A percentile compares a stretch with the other conserved stretches of the same genome.
phyloP scores from a whole-genome alignment of 495 filamentous ascomycete species.

The Aspergillus ellipticus region DNA sequence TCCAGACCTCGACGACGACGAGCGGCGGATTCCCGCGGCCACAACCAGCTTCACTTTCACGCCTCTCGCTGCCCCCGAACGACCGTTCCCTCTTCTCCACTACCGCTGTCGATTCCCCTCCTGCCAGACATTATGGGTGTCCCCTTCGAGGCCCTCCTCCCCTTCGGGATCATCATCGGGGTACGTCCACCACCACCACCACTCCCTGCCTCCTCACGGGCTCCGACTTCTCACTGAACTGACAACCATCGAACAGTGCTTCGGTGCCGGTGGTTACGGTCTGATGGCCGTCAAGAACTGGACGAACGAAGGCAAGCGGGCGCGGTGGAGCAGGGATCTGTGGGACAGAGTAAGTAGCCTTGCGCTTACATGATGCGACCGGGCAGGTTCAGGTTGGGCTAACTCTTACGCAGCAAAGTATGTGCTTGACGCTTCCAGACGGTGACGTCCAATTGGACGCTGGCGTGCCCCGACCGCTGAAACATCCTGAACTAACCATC shows the following conservation, averaged over 20 bases:
- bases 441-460: not conserved
- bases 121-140: slow-evolving; percentile 70
- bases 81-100: slow-evolving; percentile 2
- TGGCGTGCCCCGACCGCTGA: not conserved
- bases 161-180: slow-evolving; percentile 84
- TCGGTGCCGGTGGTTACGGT: slow-evolving; percentile 74
- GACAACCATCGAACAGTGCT: no score
- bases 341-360: slow-evolving; percentile 80
- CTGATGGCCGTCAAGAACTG: slow-evolving; percentile 69
- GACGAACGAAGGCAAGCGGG: slow-evolving; percentile 84
- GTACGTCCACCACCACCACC: slow-evolving; percentile 51
- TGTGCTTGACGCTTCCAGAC: slow-evolving; percentile 19
- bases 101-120: not conserved
- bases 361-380: slow-evolving; percentile 28
- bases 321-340: slow-evolving; percentile 76
- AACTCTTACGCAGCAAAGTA: slow-evolving; percentile 69
- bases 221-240: no score
- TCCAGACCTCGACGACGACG: slow-evolving; percentile 20
- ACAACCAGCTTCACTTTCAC: slow-evolving; percentile 16
- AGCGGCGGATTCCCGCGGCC: slow-evolving; percentile 11
- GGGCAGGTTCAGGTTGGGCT: slow-evolving; percentile 30
- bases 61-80: slow-evolving; percentile 11
- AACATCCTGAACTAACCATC: slow-evolving; percentile 10
- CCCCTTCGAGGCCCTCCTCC: slow-evolving; percentile 92
- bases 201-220: slow-evolving; percentile 1